Evolutionary conservation across 352 stramenopile species (phyloP), one percentile per base, ranked within the genome.

Genomic region (Globisporangium iwayamae): DNA sequence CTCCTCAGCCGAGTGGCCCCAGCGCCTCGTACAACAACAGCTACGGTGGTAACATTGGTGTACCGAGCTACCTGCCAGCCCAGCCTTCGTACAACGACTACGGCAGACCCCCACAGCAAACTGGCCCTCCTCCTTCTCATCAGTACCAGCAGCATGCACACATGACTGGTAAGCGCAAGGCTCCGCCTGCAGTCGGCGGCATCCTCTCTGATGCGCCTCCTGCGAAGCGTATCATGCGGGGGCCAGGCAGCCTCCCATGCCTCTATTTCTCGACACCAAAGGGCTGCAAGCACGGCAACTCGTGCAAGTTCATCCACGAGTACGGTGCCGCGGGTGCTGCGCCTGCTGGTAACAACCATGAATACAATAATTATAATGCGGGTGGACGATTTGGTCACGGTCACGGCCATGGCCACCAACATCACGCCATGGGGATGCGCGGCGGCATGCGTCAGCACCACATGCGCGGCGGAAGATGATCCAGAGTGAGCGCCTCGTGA

Each of bases 271-370:
- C 63, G 48, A 81, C 73, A 20, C 77, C 85, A 7, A 60, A 70
- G 18, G 85, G 85, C 43, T 94, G 85, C 72, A 89, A 90, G 50
- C 81, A 93, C 60, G 85, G 85, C 55, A 76, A 67, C 51, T 76
- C 66, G 57, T 94, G 85, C 65, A 72, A 87, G 54, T 94, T 81
- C 63, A 65, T 81, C 38, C 85, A 94, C 73, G 81, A 85, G 51
- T 63, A 75, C 53, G 55, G 66, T 32, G 68, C 36, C 48, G 48
- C 58, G 7, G 54, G 59, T 11, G 58, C 60, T 46, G 65, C 72
- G 66, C 66, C 58, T 32, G 70, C 60, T 11, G 65, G 60, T 60
- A 83, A 83, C 53, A 83, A 83, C 53, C 73, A 76, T 67, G 78
- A 82, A 63, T 73, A 73, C 78, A 81, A 79, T 80, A 81, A 79